A percentile compares a stretch with the other conserved stretches of the same genome.
Evolutionary conservation across 176 grass and related monocot genomes (phyloP).

Genomic region (Aechmea fasciata): DNA sequence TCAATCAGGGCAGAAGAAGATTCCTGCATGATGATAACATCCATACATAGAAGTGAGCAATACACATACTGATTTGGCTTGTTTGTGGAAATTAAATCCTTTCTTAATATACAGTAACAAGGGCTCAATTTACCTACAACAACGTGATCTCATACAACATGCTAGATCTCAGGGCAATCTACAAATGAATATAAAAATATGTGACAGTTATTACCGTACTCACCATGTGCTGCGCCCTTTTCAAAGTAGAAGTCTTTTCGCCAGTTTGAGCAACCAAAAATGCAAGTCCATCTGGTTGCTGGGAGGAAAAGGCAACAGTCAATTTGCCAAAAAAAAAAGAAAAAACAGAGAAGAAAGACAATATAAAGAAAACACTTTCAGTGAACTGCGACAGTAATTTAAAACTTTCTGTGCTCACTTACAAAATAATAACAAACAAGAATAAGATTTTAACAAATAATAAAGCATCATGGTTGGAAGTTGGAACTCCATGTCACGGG

Average conservation of each 20-base stretch:
- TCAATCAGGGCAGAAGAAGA: background rate
- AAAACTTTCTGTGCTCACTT: background rate
- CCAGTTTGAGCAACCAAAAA: constrained; percentile 17
- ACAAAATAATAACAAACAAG: background rate
- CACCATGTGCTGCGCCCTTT: constrained; percentile 36
- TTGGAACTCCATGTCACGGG: background rate
- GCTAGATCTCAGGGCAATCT: background rate
- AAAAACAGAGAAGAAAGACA: background rate
- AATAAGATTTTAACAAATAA: background rate
- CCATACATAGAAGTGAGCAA: background rate
- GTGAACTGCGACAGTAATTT: background rate
- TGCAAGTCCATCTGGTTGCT: constrained; percentile 68
- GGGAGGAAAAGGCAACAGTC: constrained; percentile 13
- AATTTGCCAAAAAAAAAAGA: constrained; percentile 9
- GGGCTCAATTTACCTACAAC: background rate
- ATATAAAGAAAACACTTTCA: background rate
- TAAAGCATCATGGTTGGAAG: no score
- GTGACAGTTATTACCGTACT: constrained; percentile 15
- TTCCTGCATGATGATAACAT: constrained; percentile 1
- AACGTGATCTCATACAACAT: background rate
- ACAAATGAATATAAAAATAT: background rate
- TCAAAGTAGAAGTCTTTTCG: constrained; percentile 23
- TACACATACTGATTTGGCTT: background rate
- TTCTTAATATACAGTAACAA: background rate
- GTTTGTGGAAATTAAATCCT: background rate